Evolutionary conservation across 2,329 filamentous ascomycete genomes (phyloP).

Genomic region (Aspergillus carbonarius): DNA sequence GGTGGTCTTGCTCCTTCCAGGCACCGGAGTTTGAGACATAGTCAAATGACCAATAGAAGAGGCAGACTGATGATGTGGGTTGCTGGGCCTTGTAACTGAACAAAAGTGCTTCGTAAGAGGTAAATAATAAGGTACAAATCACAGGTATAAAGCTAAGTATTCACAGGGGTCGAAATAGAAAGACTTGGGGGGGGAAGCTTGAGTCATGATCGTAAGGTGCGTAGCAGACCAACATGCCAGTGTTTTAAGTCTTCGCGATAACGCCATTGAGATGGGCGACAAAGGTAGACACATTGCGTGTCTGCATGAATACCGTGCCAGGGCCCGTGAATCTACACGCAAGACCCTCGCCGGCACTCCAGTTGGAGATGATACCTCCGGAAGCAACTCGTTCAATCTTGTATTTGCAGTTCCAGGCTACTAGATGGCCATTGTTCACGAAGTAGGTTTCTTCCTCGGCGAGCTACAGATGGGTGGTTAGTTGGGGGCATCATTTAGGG

Average conservation of each 20-base stretch:
- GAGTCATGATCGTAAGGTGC: not conserved
- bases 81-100: too few relatives aligned
- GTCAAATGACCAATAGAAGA: not conserved
- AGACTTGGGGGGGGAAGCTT: not conserved
- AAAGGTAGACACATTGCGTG: conserved; percentile 73
- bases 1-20: not conserved
- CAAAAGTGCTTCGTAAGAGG: too few relatives aligned
- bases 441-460: conserved; percentile 77
- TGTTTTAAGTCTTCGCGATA: conserved; percentile 28
- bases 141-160: conserved; percentile 2
- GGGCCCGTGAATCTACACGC: conserved; percentile 93
- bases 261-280: conserved; percentile 52
- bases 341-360: conserved; percentile 79
- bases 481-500: not conserved
- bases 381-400: conserved; percentile 84
- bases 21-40: not conserved
- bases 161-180: not conserved
- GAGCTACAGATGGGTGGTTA: conserved; percentile 28
- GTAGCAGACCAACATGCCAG: not conserved
- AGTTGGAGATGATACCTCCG: conserved; percentile 86
- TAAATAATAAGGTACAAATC: too few relatives aligned
- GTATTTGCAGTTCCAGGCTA: conserved; percentile 97
- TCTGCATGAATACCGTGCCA: conserved; percentile 89
- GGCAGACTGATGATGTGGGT: not conserved
- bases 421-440: conserved; percentile 87